A percentile compares a stretch with the other conserved stretches of the same genome.
Conservation (phyloP, 192 early-diverging fungal genomes). For the Spizellomyces sp. region DNA sequence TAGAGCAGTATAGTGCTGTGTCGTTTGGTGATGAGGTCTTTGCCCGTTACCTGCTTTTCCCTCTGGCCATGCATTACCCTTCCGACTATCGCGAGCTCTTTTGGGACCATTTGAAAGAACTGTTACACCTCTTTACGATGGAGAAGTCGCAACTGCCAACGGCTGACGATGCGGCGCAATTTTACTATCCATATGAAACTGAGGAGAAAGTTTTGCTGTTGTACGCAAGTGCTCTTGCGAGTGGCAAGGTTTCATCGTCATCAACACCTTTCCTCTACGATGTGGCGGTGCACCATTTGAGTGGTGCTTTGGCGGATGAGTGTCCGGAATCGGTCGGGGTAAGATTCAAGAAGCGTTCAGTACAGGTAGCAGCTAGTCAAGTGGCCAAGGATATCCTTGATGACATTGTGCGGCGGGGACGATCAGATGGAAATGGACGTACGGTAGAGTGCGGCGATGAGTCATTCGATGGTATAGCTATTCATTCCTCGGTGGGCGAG, state of each 20-base stretch:
- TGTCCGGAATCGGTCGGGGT: too few relatives aligned
- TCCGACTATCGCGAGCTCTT: slow-evolving; percentile 41
- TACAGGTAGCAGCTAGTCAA: too few relatives aligned
- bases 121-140: slow-evolving; percentile 14
- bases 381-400: too few relatives aligned
- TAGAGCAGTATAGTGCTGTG: slow-evolving; percentile 39
- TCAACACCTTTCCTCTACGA: slow-evolving; percentile 15
- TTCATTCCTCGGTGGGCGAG: too few relatives aligned
- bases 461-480: too few relatives aligned
- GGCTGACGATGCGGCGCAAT: background rate
- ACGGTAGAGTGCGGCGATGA: too few relatives aligned
- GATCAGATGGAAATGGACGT: too few relatives aligned
- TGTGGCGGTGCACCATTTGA: slow-evolving; percentile 11
- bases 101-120: slow-evolving; percentile 34
- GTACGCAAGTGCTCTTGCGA: slow-evolving; percentile 5
- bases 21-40: slow-evolving; percentile 46
- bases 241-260: background rate
- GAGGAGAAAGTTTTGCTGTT: slow-evolving; percentile 4
- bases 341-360: too few relatives aligned
- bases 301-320: too few relatives aligned
- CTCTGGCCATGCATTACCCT: slow-evolving; percentile 35
- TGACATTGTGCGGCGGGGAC: too few relatives aligned
- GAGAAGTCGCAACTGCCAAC: background rate
- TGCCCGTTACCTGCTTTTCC: slow-evolving; percentile 35
- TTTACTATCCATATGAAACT: background rate